Evolutionary conservation across 2,329 filamentous ascomycete genomes (phyloP).

Genomic region (Monilinia laxa): DNA sequence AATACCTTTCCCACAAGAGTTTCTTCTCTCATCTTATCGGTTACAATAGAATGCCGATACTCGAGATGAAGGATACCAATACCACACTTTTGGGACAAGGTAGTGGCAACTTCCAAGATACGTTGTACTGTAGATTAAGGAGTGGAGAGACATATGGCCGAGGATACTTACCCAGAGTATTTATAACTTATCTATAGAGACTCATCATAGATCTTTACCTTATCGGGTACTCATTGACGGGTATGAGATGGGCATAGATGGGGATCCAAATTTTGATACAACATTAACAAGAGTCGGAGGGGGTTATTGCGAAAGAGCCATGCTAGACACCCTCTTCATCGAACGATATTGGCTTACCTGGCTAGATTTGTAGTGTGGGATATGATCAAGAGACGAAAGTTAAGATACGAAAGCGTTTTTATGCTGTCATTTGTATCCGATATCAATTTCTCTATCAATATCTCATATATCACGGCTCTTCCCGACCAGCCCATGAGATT

Average conservation of each 20-base stretch:
- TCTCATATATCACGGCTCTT: constrained; percentile 8
- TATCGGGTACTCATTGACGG: constrained; percentile 21
- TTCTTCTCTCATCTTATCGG: constrained; percentile 22
- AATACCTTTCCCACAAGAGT: constrained; percentile 21
- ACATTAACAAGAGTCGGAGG: constrained; percentile 3
- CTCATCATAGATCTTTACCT: constrained; percentile 16
- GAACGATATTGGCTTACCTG: constrained; percentile 1
- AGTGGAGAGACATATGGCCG: constrained; percentile 17
- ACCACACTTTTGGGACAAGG: constrained; percentile 14
- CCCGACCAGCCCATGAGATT: background rate
- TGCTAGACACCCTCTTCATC: background rate
- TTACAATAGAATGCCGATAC: constrained; percentile 14
- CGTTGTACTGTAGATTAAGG: constrained; percentile 18
- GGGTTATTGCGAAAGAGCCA: background rate
- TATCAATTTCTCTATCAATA: constrained; percentile 1
- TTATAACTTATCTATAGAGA: constrained; percentile 15
- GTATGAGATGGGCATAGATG: constrained; percentile 16
- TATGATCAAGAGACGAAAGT: background rate
- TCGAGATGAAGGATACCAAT: constrained; percentile 13
- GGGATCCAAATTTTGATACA: constrained; percentile 17
- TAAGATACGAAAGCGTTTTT: background rate
- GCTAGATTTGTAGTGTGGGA: background rate
- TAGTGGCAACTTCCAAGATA: constrained; percentile 5
- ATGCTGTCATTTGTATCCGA: constrained; percentile 20
- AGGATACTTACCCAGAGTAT: constrained; percentile 20